Base-by-base conservation (phyloP, 805 yeast genomes). In the Naumovozyma castellii region DNA sequence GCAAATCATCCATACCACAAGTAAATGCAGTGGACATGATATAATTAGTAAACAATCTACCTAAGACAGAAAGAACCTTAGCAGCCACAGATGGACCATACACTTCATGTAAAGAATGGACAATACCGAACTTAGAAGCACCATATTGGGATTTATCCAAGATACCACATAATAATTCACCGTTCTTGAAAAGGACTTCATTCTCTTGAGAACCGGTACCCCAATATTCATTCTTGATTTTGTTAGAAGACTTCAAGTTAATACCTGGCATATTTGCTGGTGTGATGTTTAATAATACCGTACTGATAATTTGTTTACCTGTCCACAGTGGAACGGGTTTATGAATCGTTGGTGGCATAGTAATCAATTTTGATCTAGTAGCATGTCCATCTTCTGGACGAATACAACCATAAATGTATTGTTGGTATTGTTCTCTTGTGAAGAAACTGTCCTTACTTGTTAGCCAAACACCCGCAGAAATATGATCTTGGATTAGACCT, bases 1-100 rank as follows among this genome's bases (percentile, higher is more conserved):
- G 77, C 62, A 92, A 72, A 68, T 92, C 99, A 62, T 92, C 99
- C 98, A 92, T 94, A 74, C 99, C 98, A 79, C 99, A 92, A 5
- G 98, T 92, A 59, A 92, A 84, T 1, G 96, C 97, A 42, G 85
- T 83, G 68, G 78, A 73, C 75, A 82, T 88, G 56, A 82, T 87
- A 63, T 86, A 92, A 62, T 84, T 86, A 17, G 99, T 94, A 67
- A 94, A 90, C 40, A 92, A 71, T 55, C 98, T 75, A 48, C 98
- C 97, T 45, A 92, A 72, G n/a, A 90, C 94, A 37, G 94, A 82
- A 36, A 92, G 69, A 4, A 92, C 74, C 57, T 84, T 81, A 44
- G 97, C 96, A 16, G 97, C 96, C 53, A 80, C 75, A 37, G 74
- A 76, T 9, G 96, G 80, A 12, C 98, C 98, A 62, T 90, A 92